Base-by-base conservation (phyloP, 768 basidiomycete genomes). In the Serendipita sp. region DNA sequence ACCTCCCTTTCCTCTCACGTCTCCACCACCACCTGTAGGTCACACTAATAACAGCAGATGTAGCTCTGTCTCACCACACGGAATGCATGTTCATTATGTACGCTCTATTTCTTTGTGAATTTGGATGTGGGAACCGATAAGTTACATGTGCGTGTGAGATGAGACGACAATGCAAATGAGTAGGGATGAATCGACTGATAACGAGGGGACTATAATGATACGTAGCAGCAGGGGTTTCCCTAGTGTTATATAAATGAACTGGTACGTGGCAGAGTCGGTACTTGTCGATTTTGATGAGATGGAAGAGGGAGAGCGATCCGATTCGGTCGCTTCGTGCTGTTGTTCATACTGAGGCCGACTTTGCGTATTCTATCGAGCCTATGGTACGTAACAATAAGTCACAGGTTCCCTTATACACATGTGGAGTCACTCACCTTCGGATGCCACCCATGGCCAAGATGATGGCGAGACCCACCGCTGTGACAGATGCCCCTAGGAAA, bases 371-470 rank as follows among this genome's bases (percentile, higher is more conserved):
- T 77, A 52, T 75, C 75, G n/a, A 80, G 73, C 66, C 76, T 77
- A 64, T 65, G 1, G 23, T 23, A 23, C 23, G 23, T 23, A 23
- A 23, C 23, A 23, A 23, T 23, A 64, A 44, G 64, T 65, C 36
- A 62, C 53, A 36, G n/a, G 45, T 33, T 72, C 66, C 48, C 29
- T 29, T 64, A 64, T 65, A 66, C 63, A 67, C 68, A 52, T 29
- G 55, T 40, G 8, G 37, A 43, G 31, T 13, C 52, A 46, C 71
- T 63, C 70, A 85, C 78, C 78, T 85, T 68, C 87, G 80, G 23
- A 90, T 75, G 3, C 89, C 89, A 43, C 76, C 71, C 73, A 79
- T 78, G n/a, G 83, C 82, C 60, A 88, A 81, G 44, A 85, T 66
- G 33, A 82, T 69, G 2, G 86, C 84, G 40, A 86, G 68, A 63